Percentiles rank a stretch among this genome's conserved stretches.
These are phyloP conservation scores for Colletotrichum musicola DNA, from an alignment of 2,329 filamentous ascomycete species.

Conservation along the genomic window DNA sequence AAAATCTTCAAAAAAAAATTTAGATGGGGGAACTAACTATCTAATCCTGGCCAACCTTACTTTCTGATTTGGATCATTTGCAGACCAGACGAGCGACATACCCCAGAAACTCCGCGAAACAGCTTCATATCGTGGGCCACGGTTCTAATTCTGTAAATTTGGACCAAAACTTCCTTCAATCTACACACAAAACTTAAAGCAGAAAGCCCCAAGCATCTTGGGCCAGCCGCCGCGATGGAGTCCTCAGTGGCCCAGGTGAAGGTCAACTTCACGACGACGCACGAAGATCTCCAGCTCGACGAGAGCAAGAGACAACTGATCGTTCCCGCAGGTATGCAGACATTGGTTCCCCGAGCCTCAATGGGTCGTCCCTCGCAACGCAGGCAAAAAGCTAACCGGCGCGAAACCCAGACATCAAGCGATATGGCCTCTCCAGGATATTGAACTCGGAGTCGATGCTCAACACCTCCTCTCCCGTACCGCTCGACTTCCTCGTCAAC, in stretches of 20 bases:
- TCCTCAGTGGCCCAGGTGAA: constrained; percentile 68
- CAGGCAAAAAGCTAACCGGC: not conserved
- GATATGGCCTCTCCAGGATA: constrained; percentile 78
- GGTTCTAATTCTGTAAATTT: too few relatives aligned
- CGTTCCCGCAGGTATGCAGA: constrained; percentile 68
- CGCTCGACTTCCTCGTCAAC: constrained; percentile 96
- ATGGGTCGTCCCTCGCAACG: constrained; percentile 12
- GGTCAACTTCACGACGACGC: constrained; percentile 75
- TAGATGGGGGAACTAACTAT: constrained; percentile 4
- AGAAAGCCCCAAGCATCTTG: not conserved
- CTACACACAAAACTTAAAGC: not conserved
- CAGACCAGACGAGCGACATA: constrained; percentile 7
- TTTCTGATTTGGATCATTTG: not conserved
- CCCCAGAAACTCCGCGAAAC: not conserved
- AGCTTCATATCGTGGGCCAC: not conserved
- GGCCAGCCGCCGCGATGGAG: constrained; percentile 49
- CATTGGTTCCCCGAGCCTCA: not conserved
- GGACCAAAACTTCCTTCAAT: not conserved
- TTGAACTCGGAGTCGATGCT: constrained; percentile 81
- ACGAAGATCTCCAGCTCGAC: constrained; percentile 72
- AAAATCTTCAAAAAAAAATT: constrained; percentile 37
- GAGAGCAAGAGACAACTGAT: constrained; percentile 73
- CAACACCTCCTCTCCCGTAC: constrained; percentile 73
- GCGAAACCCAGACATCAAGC: constrained; percentile 67
- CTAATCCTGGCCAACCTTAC: not conserved